Conservation (phyloP, 2,329 filamentous ascomycete genomes). For the Laburnicola sp. region DNA sequence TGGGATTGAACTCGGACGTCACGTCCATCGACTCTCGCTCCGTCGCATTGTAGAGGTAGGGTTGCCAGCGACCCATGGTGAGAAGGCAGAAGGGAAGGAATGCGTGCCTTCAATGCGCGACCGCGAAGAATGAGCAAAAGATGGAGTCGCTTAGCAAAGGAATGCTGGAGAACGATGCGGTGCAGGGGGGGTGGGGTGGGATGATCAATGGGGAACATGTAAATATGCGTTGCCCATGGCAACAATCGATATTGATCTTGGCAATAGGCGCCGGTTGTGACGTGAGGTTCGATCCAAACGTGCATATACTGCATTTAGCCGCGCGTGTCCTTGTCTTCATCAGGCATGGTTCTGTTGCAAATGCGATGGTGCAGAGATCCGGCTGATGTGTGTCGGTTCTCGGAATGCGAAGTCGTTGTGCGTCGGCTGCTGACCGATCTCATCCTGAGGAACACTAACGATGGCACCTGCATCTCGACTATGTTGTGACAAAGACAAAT, state of each 20-base stretch:
- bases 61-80: slow-evolving; percentile 57
- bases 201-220: slow-evolving; percentile 31
- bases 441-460: background rate
- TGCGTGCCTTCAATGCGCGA: slow-evolving; percentile 28
- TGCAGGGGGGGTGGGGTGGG: slow-evolving; percentile 35
- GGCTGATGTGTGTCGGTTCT: background rate
- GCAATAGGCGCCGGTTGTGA: slow-evolving; percentile 19
- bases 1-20: slow-evolving; percentile 76
- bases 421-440: no score
- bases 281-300: slow-evolving; percentile 13
- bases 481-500: slow-evolving; percentile 3
- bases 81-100: slow-evolving; percentile 32
- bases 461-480: background rate
- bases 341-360: background rate
- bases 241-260: slow-evolving; percentile 28
- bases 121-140: slow-evolving; percentile 32
- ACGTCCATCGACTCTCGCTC: slow-evolving; percentile 54
- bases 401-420: background rate
- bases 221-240: slow-evolving; percentile 39
- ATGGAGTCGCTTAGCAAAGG: slow-evolving; percentile 39
- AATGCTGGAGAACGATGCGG: slow-evolving; percentile 37
- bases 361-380: background rate
- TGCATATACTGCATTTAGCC: background rate
- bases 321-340: background rate
- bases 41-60: slow-evolving; percentile 71